Evolutionary conservation across 495 filamentous ascomycete genomes (phyloP), one percentile per base, ranked within the genome.

Genomic region (Halenospora varia): DNA sequence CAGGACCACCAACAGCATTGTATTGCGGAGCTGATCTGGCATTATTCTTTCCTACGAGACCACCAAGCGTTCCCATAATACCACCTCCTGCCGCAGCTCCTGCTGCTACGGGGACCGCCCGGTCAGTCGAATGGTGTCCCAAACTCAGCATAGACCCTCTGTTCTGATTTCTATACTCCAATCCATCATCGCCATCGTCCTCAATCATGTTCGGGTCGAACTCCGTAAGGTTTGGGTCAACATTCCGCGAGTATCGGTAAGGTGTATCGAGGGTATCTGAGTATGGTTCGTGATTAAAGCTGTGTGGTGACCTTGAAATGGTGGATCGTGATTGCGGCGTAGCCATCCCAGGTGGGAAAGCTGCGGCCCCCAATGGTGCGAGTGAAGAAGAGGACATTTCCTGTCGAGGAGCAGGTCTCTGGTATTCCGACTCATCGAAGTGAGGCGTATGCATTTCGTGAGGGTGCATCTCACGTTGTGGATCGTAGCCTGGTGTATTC

Each of bases 141-240:
- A 84, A 66, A 60, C 81, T 80, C 35, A 87, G 67, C 60, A 81
- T 78, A 25, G 81, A 84, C 47, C 73, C 67, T 67, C 73, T 61
- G 57, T 76, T 62, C 62, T 71, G 55, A 55, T 68, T 67, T 23
- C 70, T 67, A 53, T 82, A 82, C 9, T 77, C 71, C 48, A 91
- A 78, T 2, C 86, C 89, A 60, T 96, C 91, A 62, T 96, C 91
- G 8, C 87, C 90, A 63, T 96, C 90, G 64, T 96, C 91, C 2
- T 79, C 84, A 53, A 95, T 92, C 1, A 86, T 85, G 58, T 87
- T 82, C 0, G 90, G 90, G 65, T 96, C 86, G 50, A 95, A 84
- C 17, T 74, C 72, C 15, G 78, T 73, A 56, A 81, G 69, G 55
- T 62, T 68, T 55, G 72, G 77, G 68, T 82, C 81, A 66, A 75